Percentiles rank a stretch among this genome's conserved stretches.
Evolutionary conservation across 2,329 filamentous ascomycete genomes (phyloP).

Genomic region (Arthrocladium fulminans): DNA sequence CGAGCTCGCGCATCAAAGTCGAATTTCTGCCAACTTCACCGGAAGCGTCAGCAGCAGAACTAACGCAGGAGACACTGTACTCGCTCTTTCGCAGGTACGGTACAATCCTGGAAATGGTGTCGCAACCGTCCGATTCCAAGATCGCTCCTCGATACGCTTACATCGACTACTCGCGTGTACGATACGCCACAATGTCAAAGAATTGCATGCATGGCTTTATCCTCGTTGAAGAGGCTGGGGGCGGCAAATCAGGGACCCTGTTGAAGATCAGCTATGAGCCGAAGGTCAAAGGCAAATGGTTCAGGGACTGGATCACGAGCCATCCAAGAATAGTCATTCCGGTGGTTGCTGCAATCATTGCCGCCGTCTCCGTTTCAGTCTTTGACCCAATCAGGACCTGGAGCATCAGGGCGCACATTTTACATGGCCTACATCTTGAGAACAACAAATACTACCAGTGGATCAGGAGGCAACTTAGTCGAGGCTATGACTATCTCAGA

Average conservation of each 20-base stretch:
- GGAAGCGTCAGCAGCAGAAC: constrained; percentile 62
- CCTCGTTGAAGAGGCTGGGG: constrained; percentile 59
- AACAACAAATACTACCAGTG: constrained; percentile 65
- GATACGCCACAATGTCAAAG: constrained; percentile 76
- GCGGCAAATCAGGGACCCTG: constrained; percentile 65
- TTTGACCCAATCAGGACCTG: constrained; percentile 94
- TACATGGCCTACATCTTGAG: constrained; percentile 62
- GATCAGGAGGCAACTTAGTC: constrained; percentile 58
- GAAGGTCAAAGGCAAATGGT: constrained; percentile 64
- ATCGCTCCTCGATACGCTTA: constrained; percentile 69
- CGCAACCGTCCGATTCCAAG: constrained; percentile 80
- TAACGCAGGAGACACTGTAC: constrained; percentile 81
- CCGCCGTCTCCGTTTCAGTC: constrained; percentile 72
- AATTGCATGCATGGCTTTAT: constrained; percentile 86
- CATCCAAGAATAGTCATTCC: constrained; percentile 88
- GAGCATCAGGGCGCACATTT: constrained; percentile 82
- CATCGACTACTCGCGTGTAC: constrained; percentile 63
- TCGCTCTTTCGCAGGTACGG: constrained; percentile 82
- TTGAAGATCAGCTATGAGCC: constrained; percentile 78
- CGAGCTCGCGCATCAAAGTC: constrained; percentile 64
- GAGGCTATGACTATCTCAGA: constrained; percentile 37
- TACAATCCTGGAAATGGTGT: constrained; percentile 75
- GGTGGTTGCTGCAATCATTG: constrained; percentile 67
- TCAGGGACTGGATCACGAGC: constrained; percentile 76
- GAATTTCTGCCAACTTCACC: constrained; percentile 72